Evolutionary conservation across 768 basidiomycete genomes (phyloP), one percentile per base, ranked within the genome.

Genomic region (Kwoniella dendrophila): DNA sequence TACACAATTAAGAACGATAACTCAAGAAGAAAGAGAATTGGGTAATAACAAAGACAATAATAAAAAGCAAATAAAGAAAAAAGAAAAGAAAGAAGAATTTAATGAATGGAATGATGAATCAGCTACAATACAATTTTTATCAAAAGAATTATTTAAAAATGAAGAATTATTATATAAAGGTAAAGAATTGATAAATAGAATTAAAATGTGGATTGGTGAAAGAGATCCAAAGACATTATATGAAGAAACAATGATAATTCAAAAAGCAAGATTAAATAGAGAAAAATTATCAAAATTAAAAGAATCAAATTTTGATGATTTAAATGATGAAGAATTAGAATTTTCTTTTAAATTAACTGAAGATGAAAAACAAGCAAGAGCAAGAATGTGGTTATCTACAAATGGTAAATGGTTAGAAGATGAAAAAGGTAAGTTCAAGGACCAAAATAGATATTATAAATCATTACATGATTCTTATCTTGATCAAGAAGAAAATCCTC

Each of bases 311-410:
- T 71, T 75, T 56, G 60, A 56, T 1, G 71, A 73, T 67, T n/a
- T 73, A n/a, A 72, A 75, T 47, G 74, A 75, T 27, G 70, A 71
- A 6, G 74, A 75, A 62, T 41, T 75, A 34, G 74, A 75, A 22
- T 29, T 22, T 26, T 69, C 62, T 55, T 73, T 49, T 34, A 41
- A 56, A 30, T 43, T 75, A 56, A 72, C 70, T 26, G 71, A 73
- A 50, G 62, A 65, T 36, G 74, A 75, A 47, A 59, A 57, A 48
- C 53, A 67, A 44, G 55, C 68, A 5, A 63, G 71, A 41, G 74
- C 74, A 20, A 69, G 74, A 41, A 59, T 75, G 59, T 75, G 71
- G 70, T 56, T 75, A 59, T 68, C 64, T 38, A 54, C 56, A 48
- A 75, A 75, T 59, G 71, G 68, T 3, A 71, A 67, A 53, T 75